Evolutionary conservation across 2,329 filamentous ascomycete genomes (phyloP).

Genomic region (Aspergillus tubingensis): DNA sequence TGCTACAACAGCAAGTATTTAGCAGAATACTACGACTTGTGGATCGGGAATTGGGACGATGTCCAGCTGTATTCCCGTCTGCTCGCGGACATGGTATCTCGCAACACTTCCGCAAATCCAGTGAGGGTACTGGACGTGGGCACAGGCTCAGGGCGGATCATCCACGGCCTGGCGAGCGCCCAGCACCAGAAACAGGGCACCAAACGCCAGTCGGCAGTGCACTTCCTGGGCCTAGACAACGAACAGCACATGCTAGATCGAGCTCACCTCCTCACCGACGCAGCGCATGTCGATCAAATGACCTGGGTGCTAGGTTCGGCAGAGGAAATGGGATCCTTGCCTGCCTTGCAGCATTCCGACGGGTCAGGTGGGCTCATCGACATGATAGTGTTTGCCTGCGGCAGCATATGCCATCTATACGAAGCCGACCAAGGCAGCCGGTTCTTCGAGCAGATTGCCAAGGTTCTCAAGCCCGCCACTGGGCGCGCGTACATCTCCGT

Average conservation of each 20-base stretch:
- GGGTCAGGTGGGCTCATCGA: background rate
- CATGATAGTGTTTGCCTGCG: background rate
- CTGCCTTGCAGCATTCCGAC: background rate
- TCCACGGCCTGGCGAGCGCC: background rate
- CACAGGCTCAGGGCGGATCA: background rate
- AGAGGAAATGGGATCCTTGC: background rate
- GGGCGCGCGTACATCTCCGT: background rate
- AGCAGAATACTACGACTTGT: background rate
- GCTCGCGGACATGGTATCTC: background rate
- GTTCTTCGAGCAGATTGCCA: background rate
- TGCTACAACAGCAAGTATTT: background rate
- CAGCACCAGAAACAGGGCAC: no score
- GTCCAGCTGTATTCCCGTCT: background rate
- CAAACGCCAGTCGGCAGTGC: background rate
- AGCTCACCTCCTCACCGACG: background rate
- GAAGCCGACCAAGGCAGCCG: background rate
- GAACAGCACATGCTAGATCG: background rate
- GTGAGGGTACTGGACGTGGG: background rate
- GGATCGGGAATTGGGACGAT: background rate
- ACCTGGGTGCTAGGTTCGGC: background rate
- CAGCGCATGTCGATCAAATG: background rate
- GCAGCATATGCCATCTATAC: background rate
- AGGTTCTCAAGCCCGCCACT: background rate
- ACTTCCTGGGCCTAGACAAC: background rate
- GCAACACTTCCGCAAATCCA: background rate